These are phyloP conservation scores for Vanrija humicola DNA, from an alignment of 1,284 basidiomycete species.

Conservation along the genomic window DNA sequence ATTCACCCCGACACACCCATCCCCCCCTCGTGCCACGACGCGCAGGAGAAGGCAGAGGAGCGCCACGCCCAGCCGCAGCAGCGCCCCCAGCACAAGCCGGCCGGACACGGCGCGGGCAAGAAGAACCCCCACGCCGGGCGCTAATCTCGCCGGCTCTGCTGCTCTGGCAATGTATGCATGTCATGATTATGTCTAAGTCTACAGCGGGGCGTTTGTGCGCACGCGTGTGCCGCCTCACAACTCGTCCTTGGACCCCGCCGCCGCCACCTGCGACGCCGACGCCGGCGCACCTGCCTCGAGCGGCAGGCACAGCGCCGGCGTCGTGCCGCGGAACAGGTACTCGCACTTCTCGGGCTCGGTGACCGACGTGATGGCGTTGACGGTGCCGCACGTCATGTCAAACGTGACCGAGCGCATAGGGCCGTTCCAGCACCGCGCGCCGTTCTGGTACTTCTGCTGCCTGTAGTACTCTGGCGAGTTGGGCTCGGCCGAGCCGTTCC, in stretches of 20 bases:
- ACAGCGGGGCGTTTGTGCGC: background rate
- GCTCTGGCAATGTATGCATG: conserved; percentile 4
- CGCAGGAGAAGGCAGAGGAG: background rate
- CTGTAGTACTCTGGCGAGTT: conserved; percentile 72
- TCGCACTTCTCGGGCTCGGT: conserved; percentile 96
- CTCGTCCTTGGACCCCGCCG: conserved; percentile 31
- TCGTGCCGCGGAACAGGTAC: conserved; percentile 81
- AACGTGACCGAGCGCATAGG: conserved; percentile 69
- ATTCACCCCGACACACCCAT: conserved; percentile 75
- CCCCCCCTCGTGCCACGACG: conserved; percentile 50
- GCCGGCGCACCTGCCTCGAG: conserved; percentile 11
- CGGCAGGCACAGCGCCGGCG: conserved; percentile 84
- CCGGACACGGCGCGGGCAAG: background rate
- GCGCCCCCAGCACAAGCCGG: background rate
- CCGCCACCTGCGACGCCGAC: background rate
- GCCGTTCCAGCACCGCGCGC: conserved; percentile 92
- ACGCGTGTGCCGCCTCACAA: conserved; percentile 12
- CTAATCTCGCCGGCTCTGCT: background rate
- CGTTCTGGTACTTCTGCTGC: conserved; percentile 75
- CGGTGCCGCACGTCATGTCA: conserved; percentile 74
- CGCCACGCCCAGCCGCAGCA: background rate
- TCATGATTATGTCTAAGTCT: conserved; percentile 5
- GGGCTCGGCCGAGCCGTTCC: conserved; percentile 62
- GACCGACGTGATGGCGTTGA: conserved; percentile 77
- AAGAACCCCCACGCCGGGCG: background rate